Evolutionary conservation across 306 rosid species (phyloP).

Genomic region (Cicer yamashitae): DNA sequence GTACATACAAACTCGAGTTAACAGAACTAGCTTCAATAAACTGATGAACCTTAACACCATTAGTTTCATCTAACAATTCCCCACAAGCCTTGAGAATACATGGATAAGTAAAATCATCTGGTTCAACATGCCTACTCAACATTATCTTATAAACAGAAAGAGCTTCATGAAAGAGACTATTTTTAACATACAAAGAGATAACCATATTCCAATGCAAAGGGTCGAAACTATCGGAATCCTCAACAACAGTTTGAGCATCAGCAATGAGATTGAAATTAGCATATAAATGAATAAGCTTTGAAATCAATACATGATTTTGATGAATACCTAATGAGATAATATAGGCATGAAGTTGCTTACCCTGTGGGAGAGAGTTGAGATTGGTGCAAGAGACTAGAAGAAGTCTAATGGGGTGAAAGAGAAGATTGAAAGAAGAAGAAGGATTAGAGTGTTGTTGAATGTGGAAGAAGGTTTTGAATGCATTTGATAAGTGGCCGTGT

Average conservation of each 20-base stretch:
- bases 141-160: slow-evolving; percentile 67
- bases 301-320: slow-evolving; percentile 62
- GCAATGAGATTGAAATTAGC: slow-evolving; percentile 51
- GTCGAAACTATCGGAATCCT: slow-evolving; percentile 55
- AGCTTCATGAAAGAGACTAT: slow-evolving; percentile 60
- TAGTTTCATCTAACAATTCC: slow-evolving; percentile 59
- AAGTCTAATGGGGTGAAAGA: slow-evolving; percentile 58
- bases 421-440: slow-evolving; percentile 45
- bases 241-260: slow-evolving; percentile 64
- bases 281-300: slow-evolving; percentile 71
- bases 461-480: slow-evolving; percentile 63
- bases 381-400: slow-evolving; percentile 65
- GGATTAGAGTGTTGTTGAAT: slow-evolving; percentile 53
- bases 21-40: slow-evolving; percentile 56
- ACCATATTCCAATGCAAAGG: slow-evolving; percentile 85
- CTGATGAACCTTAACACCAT: slow-evolving; percentile 72
- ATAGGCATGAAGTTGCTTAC: slow-evolving; percentile 77
- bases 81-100: slow-evolving; percentile 88
- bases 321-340: slow-evolving; percentile 63
- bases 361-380: slow-evolving; percentile 56
- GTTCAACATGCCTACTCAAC: slow-evolving; percentile 61
- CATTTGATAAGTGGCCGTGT: slow-evolving; percentile 60
- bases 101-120: slow-evolving; percentile 85
- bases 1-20: slow-evolving; percentile 64
- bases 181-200: slow-evolving; percentile 66